These are phyloP conservation scores for Paecilomyces formosus DNA, from an alignment of 2,329 filamentous ascomycete genomes.

Conservation along the genomic window DNA sequence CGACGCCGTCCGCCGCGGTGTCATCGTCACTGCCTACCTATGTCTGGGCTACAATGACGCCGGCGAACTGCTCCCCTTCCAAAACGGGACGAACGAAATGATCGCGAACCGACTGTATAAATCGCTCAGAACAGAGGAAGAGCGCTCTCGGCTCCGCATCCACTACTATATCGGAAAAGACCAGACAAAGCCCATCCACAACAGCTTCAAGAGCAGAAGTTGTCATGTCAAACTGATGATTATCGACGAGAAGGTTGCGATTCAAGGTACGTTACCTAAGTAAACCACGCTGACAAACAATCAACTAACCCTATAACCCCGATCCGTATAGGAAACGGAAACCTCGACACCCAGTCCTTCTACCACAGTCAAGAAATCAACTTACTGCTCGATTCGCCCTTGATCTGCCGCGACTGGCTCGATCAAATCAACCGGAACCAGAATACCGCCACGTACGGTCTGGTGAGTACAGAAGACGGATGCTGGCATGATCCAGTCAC, in stretches of 20 bases:
- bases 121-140: conserved; percentile 45
- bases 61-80: conserved; percentile 66
- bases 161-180: conserved; percentile 70
- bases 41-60: conserved; percentile 74
- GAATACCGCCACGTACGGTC: conserved; percentile 56
- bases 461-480: conserved; percentile 48
- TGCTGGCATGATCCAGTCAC: conserved; percentile 52
- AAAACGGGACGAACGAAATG: conserved; percentile 71
- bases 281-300: neutral
- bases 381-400: conserved; percentile 59
- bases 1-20: conserved; percentile 58
- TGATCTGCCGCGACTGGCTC: conserved; percentile 57
- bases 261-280: conserved; percentile 44
- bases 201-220: conserved; percentile 56
- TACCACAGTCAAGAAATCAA: conserved; percentile 74
- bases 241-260: conserved; percentile 59
- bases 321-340: conserved; percentile 52
- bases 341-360: conserved; percentile 75
- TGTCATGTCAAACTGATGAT: conserved; percentile 77
- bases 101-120: conserved; percentile 54
- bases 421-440: conserved; percentile 57
- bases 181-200: conserved; percentile 59
- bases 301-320: neutral
- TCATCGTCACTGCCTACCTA: conserved; percentile 63
- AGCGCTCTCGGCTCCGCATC: conserved; percentile 49